Base-by-base conservation (phyloP, 208 protist species). In the Plasmodiophora brassicae region DNA sequence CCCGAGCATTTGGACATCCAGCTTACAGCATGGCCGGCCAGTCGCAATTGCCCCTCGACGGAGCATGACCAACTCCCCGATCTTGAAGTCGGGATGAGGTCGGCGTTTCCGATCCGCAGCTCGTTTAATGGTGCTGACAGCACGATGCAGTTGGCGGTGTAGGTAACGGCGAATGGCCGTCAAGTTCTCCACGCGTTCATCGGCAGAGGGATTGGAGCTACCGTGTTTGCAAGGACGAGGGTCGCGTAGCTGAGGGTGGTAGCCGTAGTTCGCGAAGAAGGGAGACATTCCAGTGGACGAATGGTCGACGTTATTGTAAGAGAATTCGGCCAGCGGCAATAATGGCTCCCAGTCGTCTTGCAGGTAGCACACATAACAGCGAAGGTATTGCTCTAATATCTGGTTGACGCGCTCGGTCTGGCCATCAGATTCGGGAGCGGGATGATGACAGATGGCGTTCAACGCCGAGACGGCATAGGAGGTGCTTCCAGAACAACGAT, bases 371-470 rank as follows among this genome's bases (percentile, higher is more conserved):
- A 78, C 41, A 32, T 44, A 78, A 78, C 65, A 78, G 65, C 65
- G 65, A 5, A 78, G n/a, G 5, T 78, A 78, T 44, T 5, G n/a
- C 41, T 78, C n/a, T 78, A 78, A 32, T 44, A 78, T 38, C n/a
- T 78, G 65, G n/a, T 78, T 78, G 5, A 78, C 65, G 10, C 65
- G 65, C 41, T 78, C 5, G n/a, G 65, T 78, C n/a, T 78, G 65
- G 5, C 65, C 65, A 32, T 78, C 65, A 14, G 65, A 78, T 78
- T 78, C 14, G 65, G 65, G 32, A 38, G 14, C 5, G 65, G 5
- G n/a, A 5, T 38, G 65, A 5, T 8, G 65, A 78, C 5, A 32
- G 65, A 38, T 78, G 32, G 32, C 14, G 5, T 44, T 78, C 65
- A 32, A 78, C 41, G 32, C 41, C 32, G 10, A 78, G 50, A 14